Conservation (phyloP, 495 filamentous ascomycete species). For the Aspergillus hancockii region DNA sequence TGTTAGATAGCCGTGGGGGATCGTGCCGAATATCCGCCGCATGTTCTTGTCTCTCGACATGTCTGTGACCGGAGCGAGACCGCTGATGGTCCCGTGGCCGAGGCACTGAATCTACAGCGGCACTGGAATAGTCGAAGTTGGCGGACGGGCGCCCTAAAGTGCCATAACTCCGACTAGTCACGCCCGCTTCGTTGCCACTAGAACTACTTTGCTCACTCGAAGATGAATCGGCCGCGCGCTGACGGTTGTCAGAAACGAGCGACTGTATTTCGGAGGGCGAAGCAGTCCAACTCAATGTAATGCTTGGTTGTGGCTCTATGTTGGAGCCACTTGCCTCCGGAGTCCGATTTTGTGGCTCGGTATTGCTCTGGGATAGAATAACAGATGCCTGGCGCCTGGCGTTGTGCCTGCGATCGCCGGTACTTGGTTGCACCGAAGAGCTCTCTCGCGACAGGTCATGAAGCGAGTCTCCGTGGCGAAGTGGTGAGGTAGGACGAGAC, state of each 20-base stretch:
- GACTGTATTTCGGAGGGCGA: conserved; percentile 38
- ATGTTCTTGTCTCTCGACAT: conserved; percentile 28
- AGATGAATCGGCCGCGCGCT: conserved; percentile 21
- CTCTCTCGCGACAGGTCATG: conserved; percentile 31
- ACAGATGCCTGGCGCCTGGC: conserved; percentile 49
- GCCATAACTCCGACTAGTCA: conserved; percentile 15
- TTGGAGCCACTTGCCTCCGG: conserved; percentile 24
- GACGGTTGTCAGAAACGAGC: conserved; percentile 21
- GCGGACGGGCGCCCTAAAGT: conserved; percentile 23
- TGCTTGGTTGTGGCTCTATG: conserved; percentile 37
- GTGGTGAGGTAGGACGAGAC: conserved; percentile 40
- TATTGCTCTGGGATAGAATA: conserved; percentile 41
- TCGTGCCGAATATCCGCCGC: conserved; percentile 34
- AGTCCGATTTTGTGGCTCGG: conserved; percentile 21
- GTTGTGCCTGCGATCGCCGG: conserved; percentile 33
- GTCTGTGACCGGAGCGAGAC: conserved; percentile 36
- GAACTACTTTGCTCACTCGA: conserved; percentile 23
- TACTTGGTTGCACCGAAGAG: conserved; percentile 26
- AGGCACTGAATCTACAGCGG: conserved; percentile 19
- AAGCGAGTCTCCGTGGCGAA: conserved; percentile 26
- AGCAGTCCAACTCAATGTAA: conserved; percentile 40
- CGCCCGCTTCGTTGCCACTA: conserved; percentile 20
- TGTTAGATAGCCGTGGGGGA: conserved; percentile 27
- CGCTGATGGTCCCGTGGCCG: conserved; percentile 32
- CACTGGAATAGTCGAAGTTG: conserved; percentile 24